Conservation (phyloP, 441 rosid genomes). For the Pelargonium fulgidum region DNA sequence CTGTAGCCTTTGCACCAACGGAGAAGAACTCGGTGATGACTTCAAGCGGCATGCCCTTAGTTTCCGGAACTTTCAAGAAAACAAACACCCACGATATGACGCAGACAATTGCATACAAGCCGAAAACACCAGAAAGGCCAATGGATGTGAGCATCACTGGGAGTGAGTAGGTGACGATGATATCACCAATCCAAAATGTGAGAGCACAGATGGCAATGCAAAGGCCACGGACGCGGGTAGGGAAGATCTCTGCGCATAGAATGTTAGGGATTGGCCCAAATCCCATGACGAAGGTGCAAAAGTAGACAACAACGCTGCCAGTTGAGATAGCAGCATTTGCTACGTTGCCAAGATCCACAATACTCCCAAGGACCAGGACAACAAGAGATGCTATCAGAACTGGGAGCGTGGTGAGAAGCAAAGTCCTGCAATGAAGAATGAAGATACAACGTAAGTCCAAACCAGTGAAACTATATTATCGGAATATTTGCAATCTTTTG, state of each 20-base stretch:
- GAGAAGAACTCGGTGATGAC: slow-evolving; percentile 35
- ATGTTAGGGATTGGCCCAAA: slow-evolving; percentile 93
- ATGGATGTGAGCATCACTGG: slow-evolving; percentile 28
- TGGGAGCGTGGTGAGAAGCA: slow-evolving; percentile 76
- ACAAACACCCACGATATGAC: slow-evolving; percentile 60
- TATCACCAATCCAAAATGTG: slow-evolving; percentile 73
- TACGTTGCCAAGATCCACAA: slow-evolving; percentile 40
- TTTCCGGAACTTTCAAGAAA: slow-evolving; percentile 86
- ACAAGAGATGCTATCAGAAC: slow-evolving; percentile 56
- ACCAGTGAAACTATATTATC: too few species aligned
- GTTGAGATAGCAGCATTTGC: slow-evolving; percentile 73
- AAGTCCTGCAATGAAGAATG: slow-evolving; percentile 43
- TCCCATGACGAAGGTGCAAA: slow-evolving; percentile 91
- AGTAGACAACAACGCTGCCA: slow-evolving; percentile 61
- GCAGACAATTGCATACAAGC: slow-evolving; percentile 66
- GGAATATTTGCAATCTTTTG: too few species aligned
- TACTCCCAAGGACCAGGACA: slow-evolving; percentile 47
- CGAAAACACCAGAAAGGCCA: slow-evolving; percentile 76
- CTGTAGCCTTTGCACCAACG: not conserved
- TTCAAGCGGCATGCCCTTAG: slow-evolving; percentile 90
- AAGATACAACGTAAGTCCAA: too few species aligned
- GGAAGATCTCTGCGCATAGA: slow-evolving; percentile 93
- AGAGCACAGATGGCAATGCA: slow-evolving; percentile 91
- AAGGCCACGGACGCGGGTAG: slow-evolving; percentile 89
- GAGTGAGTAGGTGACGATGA: slow-evolving; percentile 66